Base-by-base conservation (phyloP, 1,284 basidiomycete species). In the Cutaneotrichosporon dermatis region DNA sequence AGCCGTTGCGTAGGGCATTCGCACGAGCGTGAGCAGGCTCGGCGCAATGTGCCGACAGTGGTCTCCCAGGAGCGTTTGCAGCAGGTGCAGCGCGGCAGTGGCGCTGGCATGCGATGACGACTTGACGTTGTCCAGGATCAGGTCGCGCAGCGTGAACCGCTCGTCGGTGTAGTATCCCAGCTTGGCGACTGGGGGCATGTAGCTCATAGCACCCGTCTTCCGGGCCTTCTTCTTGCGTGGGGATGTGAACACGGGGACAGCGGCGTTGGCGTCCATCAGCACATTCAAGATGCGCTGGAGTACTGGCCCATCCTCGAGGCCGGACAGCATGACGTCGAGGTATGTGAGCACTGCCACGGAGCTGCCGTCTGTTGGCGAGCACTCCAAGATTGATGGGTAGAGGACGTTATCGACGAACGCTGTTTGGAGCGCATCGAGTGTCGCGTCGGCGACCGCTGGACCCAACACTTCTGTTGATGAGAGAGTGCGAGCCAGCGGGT, bases 341-440 rank as follows among this genome's bases (percentile, higher is more conserved):
- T 99, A 98, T n/a, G 89, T 92, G 84, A 98, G 88, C 54, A 98
- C 92, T 2, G 95, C 95, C 1, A 96, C 89, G 0, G 93, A 90
- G 65, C 92, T 96, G 33, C 94, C 94, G 75, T 99, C 94, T 6
- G 81, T 75, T 63, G 92, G 89, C 0, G 92, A 94, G 76, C 92
- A 96, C 73, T 98, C 94, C 53, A 97, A 82, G 52, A 99, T 85
- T 5, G 92, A 91, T 0, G 94, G 92, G 72, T 96, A 96, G 37
- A 97, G 80, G 34, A 97, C 88, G 69, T 94, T 95, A 77, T 94
- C 89, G 35, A 97, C 80, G 76, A 96, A 96, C 44, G 90, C 88
- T n/a, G 85, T 83, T 52, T 88, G 86, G 10, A 95, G 85, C 6
- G 90, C 86, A 61, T 90, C 87, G 42, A 94, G 77, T 48, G 92